A percentile compares a stretch with the other conserved stretches of the same genome.
phyloP scores from a whole-genome alignment of 768 basidiomycete species.

The Lactarius psammicola region DNA sequence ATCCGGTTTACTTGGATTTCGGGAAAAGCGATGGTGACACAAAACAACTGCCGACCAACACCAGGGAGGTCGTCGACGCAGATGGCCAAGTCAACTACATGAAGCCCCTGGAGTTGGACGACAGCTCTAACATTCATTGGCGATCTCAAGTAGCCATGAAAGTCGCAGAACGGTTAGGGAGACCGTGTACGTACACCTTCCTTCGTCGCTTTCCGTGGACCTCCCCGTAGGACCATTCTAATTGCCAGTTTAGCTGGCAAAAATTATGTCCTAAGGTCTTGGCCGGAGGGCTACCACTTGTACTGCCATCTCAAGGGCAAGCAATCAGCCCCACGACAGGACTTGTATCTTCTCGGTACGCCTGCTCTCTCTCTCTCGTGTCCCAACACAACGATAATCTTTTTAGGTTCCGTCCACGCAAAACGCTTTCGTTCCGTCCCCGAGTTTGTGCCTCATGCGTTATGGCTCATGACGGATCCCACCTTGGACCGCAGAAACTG shows the following conservation, averaged over 20 bases:
- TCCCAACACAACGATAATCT: background rate
- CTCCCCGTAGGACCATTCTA: background rate
- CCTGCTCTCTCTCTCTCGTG: background rate
- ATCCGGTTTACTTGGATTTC: slow-evolving; percentile 59
- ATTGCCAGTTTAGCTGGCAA: slow-evolving; percentile 42
- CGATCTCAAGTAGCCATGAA: slow-evolving; percentile 39
- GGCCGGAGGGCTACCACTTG: slow-evolving; percentile 67
- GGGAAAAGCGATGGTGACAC: slow-evolving; percentile 58
- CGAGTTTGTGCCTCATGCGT: slow-evolving; percentile 81
- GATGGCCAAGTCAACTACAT: slow-evolving; percentile 75
- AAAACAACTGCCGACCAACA: slow-evolving; percentile 56
- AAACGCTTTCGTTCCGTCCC: slow-evolving; percentile 74
- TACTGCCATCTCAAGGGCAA: slow-evolving; percentile 75
- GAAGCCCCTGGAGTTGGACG: slow-evolving; percentile 51
- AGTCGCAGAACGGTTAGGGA: slow-evolving; percentile 45
- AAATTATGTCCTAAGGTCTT: slow-evolving; percentile 59
- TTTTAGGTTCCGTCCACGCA: slow-evolving; percentile 42
- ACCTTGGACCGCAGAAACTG: slow-evolving; percentile 51
- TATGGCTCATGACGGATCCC: slow-evolving; percentile 67
- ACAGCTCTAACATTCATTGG: slow-evolving; percentile 58
- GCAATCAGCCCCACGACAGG: slow-evolving; percentile 54
- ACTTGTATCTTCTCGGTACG: slow-evolving; percentile 76
- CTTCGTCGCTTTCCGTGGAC: background rate
- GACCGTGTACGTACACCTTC: slow-evolving; percentile 46
- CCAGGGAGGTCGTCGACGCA: slow-evolving; percentile 48